Evolutionary conservation across 352 stramenopile genomes (phyloP), one percentile per base, ranked within the genome.

Genomic region (Phytopythium mirpurense): DNA sequence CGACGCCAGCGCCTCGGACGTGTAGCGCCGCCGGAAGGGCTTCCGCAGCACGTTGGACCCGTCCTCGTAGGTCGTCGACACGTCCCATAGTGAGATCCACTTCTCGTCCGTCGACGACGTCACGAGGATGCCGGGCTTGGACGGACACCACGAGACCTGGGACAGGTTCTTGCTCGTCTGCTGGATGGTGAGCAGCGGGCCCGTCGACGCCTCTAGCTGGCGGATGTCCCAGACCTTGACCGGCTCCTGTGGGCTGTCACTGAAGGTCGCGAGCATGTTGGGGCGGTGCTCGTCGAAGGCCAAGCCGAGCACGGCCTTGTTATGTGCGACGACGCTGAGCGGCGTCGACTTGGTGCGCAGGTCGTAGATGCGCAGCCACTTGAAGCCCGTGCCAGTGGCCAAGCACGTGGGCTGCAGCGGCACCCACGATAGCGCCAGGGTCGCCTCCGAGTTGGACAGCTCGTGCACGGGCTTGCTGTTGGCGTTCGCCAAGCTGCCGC

Each of bases 201-300:
- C 78, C 0, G 68, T 65, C 8, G 77, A 79, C 7, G 72, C 71
- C 51, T 90, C 74, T n/a, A 95, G 53, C 40, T 85, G 82, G 5
- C 84, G 84, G 45, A 95, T 88, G 62, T 95, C 84, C 84, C 84
- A 95, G 8, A 95, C 77, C 58, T 93, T 93, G 19, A 95, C 72
- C 6, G 78, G 75, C 56, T 93, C 84, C 43, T 95, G 79, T 15
- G 81, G 77, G 11, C 72, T 76, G 44, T 95, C 84, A 35, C 79
- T 90, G 55, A 90, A 95, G 35, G 84, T 95, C 2, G 84, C 82
- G 24, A 95, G 67, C 29, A 93, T 77, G 42, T 93, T 78, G 14
- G 84, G 84, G 8, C 82, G 82, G 57, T 95, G 79, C 24, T 74
- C 62, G 27, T 95, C 84, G 60, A 93, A 95, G 9, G 83, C 74